phyloP scores from a whole-genome alignment of 2,329 filamentous ascomycete species.

The Leptodontidium sp. region DNA sequence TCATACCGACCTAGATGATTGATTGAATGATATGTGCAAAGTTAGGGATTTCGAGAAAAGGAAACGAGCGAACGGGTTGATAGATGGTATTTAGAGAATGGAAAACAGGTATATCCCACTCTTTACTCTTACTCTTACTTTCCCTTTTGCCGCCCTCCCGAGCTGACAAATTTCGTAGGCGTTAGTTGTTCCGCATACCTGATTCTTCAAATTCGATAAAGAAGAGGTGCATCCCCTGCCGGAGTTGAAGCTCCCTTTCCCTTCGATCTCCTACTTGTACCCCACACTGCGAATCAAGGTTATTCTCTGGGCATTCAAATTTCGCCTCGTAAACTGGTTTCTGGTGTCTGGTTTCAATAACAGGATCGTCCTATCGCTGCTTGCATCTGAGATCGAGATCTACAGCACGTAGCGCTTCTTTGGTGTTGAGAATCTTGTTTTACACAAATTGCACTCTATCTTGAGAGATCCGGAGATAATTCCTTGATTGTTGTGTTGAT shows the following conservation, averaged over 20 bases:
- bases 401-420: neutral
- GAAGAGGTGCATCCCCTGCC: neutral
- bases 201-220: neutral
- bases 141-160: neutral
- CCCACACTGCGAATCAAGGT: too few relatives aligned
- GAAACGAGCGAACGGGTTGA: too few relatives aligned
- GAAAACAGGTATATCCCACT: too few relatives aligned
- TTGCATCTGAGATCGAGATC: neutral
- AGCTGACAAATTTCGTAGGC: conserved; percentile 3
- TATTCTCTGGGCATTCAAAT: too few relatives aligned
- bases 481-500: neutral
- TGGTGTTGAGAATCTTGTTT: conserved; percentile 6
- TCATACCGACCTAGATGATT: too few relatives aligned
- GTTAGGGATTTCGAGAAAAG: too few relatives aligned
- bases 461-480: neutral
- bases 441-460: neutral
- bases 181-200: neutral
- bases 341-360: neutral
- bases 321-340: too few relatives aligned
- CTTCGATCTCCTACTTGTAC: too few relatives aligned
- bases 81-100: too few relatives aligned
- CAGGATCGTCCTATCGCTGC: neutral
- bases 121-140: neutral
- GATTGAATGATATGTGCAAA: too few relatives aligned
- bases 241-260: neutral